Evolutionary conservation across 2,329 filamentous ascomycete genomes (phyloP).

Genomic region (Apiospora rasikravindrae): DNA sequence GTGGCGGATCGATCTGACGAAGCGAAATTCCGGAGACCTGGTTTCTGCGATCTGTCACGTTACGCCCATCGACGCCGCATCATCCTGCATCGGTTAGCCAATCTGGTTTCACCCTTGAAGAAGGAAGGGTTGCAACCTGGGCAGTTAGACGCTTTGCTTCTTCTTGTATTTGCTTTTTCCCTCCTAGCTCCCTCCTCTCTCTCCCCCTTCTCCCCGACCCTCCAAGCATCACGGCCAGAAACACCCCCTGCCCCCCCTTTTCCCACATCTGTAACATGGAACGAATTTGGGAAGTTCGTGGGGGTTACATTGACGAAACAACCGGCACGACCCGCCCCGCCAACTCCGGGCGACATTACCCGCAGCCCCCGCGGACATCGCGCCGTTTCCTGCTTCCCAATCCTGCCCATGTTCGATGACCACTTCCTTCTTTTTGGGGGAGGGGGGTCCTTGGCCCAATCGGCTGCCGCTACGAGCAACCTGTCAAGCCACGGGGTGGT

Average conservation of each 20-base stretch:
- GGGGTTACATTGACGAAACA: constrained; percentile 3
- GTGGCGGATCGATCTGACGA: constrained; percentile 9
- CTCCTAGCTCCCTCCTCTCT: not conserved
- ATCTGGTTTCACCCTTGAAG: constrained; percentile 13
- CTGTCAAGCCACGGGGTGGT: not conserved
- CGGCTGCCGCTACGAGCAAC: not conserved
- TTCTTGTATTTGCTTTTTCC: not conserved
- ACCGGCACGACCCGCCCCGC: constrained; percentile 7
- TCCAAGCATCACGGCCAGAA: not conserved
- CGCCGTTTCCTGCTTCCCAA: not conserved
- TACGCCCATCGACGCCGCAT: constrained; percentile 14
- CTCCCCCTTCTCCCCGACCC: not conserved
- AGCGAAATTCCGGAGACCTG: constrained; percentile 8
- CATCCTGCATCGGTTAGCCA: not conserved
- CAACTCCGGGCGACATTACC: not conserved
- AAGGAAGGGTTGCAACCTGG: constrained; percentile 1
- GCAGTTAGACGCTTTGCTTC: not conserved
- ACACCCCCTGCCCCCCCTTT: no score
- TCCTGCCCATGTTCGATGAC: not conserved
- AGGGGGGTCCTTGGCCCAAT: not conserved
- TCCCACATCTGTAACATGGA: not conserved
- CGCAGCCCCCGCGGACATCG: not conserved
- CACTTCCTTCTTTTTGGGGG: not conserved
- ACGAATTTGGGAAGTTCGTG: not conserved
- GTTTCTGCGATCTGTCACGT: constrained; percentile 2